These are phyloP conservation scores for Neurospora cerealis DNA, from an alignment of 495 filamentous ascomycete species.

Conservation along the genomic window DNA sequence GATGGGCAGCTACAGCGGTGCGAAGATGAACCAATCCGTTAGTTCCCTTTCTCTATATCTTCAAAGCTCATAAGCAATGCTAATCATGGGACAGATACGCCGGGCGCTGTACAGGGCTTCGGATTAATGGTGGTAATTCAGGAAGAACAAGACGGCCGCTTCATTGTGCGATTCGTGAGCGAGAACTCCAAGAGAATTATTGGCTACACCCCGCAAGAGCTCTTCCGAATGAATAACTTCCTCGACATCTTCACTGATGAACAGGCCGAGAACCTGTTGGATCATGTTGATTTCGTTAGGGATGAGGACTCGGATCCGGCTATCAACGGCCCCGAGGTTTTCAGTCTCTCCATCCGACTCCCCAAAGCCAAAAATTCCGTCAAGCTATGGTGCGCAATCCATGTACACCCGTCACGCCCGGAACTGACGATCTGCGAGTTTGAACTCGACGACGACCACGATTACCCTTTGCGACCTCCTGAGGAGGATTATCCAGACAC, in stretches of 20 bases:
- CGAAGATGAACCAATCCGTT: constrained; percentile 83
- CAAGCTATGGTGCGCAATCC: constrained; percentile 86
- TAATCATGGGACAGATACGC: constrained; percentile 39
- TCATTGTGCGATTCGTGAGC: constrained; percentile 70
- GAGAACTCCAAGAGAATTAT: constrained; percentile 75
- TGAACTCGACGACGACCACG: constrained; percentile 72
- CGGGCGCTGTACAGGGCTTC: constrained; percentile 83
- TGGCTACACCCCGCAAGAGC: constrained; percentile 65
- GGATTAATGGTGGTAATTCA: constrained; percentile 69
- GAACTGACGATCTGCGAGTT: constrained; percentile 85
- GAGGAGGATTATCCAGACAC: constrained; percentile 45
- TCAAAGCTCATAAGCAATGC: neutral
- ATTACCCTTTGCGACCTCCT: constrained; percentile 55
- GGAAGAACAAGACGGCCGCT: constrained; percentile 55
- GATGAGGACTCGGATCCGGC: constrained; percentile 65
- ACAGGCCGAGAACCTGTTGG: constrained; percentile 69
- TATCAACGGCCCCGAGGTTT: constrained; percentile 77
- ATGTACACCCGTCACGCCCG: constrained; percentile 53
- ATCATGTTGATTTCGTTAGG: constrained; percentile 80
- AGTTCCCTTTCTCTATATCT: neutral
- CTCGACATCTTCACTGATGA: constrained; percentile 74
- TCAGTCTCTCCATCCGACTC: constrained; percentile 57
- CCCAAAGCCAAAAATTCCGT: constrained; percentile 37
- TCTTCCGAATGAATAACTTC: constrained; percentile 69
- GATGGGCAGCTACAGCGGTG: constrained; percentile 63